Percentiles rank a stretch among this genome's conserved stretches.
Conservation (phyloP, 2,329 filamentous ascomycete species). For the Epichloe gansuensis region DNA sequence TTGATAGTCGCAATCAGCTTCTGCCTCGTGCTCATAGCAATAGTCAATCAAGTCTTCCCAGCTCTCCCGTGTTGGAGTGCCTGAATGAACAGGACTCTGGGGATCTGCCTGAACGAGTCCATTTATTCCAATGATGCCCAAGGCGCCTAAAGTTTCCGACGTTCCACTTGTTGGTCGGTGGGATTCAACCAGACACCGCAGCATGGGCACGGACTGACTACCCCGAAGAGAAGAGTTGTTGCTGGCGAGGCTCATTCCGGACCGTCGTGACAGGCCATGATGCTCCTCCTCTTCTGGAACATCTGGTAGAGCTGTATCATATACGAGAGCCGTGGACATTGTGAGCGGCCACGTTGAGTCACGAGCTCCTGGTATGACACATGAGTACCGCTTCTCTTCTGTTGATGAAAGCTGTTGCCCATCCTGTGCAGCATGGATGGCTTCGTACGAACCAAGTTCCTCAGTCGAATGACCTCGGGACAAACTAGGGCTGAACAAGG, state of each 20-base stretch:
- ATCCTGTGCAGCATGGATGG: not conserved
- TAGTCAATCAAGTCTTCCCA: slow-evolving; percentile 63
- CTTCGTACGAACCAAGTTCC: not conserved
- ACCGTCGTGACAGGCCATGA: slow-evolving; percentile 22
- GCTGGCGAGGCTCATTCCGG: slow-evolving; percentile 32
- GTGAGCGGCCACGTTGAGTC: slow-evolving; percentile 30
- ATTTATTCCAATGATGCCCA: slow-evolving; percentile 24
- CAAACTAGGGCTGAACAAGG: slow-evolving; percentile 24
- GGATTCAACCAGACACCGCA: slow-evolving; percentile 30
- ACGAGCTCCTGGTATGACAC: slow-evolving; percentile 29
- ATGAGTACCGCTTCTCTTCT: slow-evolving; percentile 17
- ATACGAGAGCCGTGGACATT: slow-evolving; percentile 15
- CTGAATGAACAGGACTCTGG: slow-evolving; percentile 15
- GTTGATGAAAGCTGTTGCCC: not conserved
- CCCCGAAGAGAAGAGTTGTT: slow-evolving; percentile 38
- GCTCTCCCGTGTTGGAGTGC: slow-evolving; percentile 25
- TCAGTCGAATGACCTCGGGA: slow-evolving; percentile 8
- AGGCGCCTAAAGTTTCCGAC: slow-evolving; percentile 38
- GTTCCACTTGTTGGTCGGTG: slow-evolving; percentile 34
- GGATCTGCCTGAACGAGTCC: not conserved
- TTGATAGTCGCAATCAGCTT: slow-evolving; percentile 53
- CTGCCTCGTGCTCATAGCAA: slow-evolving; percentile 55
- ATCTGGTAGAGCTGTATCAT: slow-evolving; percentile 37
- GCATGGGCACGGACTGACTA: slow-evolving; percentile 41
- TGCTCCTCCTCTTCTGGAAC: slow-evolving; percentile 53